Evolutionary conservation across 768 basidiomycete species (phyloP).

Genomic region (Termitomyces sp.): DNA sequence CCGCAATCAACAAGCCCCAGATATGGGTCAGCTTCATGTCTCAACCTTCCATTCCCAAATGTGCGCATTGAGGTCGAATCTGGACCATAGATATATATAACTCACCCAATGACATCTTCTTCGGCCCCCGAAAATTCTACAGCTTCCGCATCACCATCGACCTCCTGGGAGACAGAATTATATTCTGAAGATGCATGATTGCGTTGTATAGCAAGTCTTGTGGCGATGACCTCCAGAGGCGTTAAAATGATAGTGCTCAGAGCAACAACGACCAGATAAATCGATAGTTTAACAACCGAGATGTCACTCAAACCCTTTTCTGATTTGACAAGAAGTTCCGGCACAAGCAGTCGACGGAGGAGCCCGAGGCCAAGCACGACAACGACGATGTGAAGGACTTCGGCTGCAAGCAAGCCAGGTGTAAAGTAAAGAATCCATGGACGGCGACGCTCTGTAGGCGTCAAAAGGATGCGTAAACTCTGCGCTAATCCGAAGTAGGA

Average conservation of each 20-base stretch:
- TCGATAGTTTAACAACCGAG: slow-evolving; percentile 40
- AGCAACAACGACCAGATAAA: slow-evolving; percentile 54
- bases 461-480: slow-evolving; percentile 67
- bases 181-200: slow-evolving; percentile 75
- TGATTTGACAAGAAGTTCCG: slow-evolving; percentile 27
- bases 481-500: slow-evolving; percentile 53
- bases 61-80: neutral
- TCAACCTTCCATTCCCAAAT: slow-evolving; percentile 39
- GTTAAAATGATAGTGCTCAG: slow-evolving; percentile 56
- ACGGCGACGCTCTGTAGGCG: slow-evolving; percentile 71
- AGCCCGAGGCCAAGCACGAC: slow-evolving; percentile 44
- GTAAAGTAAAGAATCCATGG: slow-evolving; percentile 83
- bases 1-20: slow-evolving; percentile 68
- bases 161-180: slow-evolving; percentile 71
- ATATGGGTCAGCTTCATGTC: slow-evolving; percentile 78
- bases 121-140: slow-evolving; percentile 62
- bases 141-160: slow-evolving; percentile 57
- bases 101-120: slow-evolving; percentile 84
- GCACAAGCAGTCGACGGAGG: slow-evolving; percentile 40
- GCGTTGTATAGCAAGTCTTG: slow-evolving; percentile 76
- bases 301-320: slow-evolving; percentile 34
- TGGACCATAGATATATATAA: slow-evolving; percentile 4
- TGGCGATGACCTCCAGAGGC: slow-evolving; percentile 77
- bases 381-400: slow-evolving; percentile 39
- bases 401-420: slow-evolving; percentile 65